Conservation (phyloP, 2,329 filamentous ascomycete genomes). For the Colletotrichum musae region DNA sequence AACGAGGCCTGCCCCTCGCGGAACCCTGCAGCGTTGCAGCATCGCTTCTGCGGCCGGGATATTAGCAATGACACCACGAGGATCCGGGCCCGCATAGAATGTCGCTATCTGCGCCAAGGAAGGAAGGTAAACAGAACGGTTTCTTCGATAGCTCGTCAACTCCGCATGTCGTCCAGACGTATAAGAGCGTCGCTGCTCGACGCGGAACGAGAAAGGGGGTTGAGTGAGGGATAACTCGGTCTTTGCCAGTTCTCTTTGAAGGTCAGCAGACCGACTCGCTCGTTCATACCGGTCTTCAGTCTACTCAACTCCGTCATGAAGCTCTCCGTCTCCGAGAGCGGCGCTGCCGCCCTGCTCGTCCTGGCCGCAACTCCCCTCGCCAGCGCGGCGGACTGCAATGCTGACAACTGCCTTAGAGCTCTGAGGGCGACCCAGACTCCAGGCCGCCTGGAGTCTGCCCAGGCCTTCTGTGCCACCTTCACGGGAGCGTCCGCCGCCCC, state of each 20-base stretch:
- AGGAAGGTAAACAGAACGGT: slow-evolving; percentile 13
- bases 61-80: slow-evolving; percentile 12
- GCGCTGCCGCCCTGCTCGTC: slow-evolving; percentile 6
- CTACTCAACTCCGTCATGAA: slow-evolving; percentile 1
- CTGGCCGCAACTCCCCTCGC: background rate
- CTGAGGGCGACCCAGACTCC: slow-evolving; percentile 51
- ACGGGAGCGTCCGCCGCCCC: background rate
- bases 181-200: background rate
- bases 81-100: background rate
- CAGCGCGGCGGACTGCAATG: slow-evolving; percentile 43
- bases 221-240: too few relatives aligned
- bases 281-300: background rate
- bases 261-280: too few relatives aligned
- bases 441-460: slow-evolving; percentile 48
- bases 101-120: slow-evolving; percentile 20
- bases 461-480: slow-evolving; percentile 47
- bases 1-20: background rate
- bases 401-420: slow-evolving; percentile 54
- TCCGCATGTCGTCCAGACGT: background rate
- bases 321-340: slow-evolving; percentile 10
- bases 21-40: slow-evolving; percentile 13
- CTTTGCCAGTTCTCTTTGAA: too few relatives aligned
- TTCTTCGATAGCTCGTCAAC: background rate
- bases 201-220: too few relatives aligned
- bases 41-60: slow-evolving; percentile 10